Base-by-base conservation (phyloP, 1,139 yeast species). In the Blastobotrys aristatus region DNA sequence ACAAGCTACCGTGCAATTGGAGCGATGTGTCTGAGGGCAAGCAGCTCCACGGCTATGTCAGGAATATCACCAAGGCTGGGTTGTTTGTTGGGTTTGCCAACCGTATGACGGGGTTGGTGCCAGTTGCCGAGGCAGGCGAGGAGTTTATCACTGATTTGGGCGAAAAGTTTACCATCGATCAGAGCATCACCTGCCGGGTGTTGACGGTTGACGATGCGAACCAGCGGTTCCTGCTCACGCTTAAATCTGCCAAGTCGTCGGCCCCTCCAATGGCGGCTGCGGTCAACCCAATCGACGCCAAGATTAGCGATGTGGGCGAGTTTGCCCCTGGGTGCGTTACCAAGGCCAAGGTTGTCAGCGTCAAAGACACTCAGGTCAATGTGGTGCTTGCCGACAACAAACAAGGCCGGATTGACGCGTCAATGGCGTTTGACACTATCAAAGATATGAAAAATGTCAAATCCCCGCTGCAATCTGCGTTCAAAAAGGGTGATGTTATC, bases 31-130 rank as follows among this genome's bases (percentile, higher is more conserved):
- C 73, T 40, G 66, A 74, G n/a, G 78, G 78, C 27, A 69, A 67
- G 43, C 45, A 48, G 36, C 48, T 59, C 17, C 57, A 78, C 52
- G 98, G 97, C 37, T 90, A 74, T 62, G 77, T 92, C 45, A 84
- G 80, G 58, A 82, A 89, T 24, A 82, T 87, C 26, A 84, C 94
- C 47, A 74, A 76, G 63, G 53, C 56, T 22, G 97, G 97, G 55
- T 73, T 88, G 26, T 90, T 92, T 64, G 84, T 92, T 49, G 78
- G 84, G 0, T 92, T 92, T 66, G 89, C 83, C 51, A 85, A 85
- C 55, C 79, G 76, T 47, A 76, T 90, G 56, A 85, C 89, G 29
- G 97, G 97, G 42, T 74, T 92, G 57, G 85, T 88, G 2, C 76
- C 86, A 55, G 88, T 92, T 50, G 82, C 83, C 61, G 82, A 83